phyloP scores from a whole-genome alignment of 2,329 filamentous ascomycete genomes.

The Botrytis hyacinthi region DNA sequence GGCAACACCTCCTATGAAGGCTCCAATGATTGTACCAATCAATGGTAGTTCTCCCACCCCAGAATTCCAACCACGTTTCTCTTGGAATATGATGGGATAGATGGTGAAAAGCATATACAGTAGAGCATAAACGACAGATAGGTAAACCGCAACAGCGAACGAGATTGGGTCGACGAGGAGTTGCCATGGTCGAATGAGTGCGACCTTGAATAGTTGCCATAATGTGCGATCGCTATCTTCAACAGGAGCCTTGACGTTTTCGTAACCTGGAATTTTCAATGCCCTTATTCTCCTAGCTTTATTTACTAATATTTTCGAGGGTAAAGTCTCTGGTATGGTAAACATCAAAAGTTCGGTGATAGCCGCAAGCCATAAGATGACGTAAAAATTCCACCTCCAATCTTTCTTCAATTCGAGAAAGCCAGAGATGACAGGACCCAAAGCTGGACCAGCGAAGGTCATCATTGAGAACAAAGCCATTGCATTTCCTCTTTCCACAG shows the following conservation, averaged over 20 bases:
- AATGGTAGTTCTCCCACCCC: slow-evolving; percentile 63
- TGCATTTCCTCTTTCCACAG: slow-evolving; percentile 54
- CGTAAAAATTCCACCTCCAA: slow-evolving; percentile 55
- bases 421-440: slow-evolving; percentile 48
- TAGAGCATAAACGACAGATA: slow-evolving; percentile 50
- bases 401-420: slow-evolving; percentile 53
- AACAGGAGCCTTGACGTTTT: slow-evolving; percentile 55
- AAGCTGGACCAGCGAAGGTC: slow-evolving; percentile 57
- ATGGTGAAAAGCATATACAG: slow-evolving; percentile 38
- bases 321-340: slow-evolving; percentile 57
- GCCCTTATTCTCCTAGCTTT: slow-evolving; percentile 53
- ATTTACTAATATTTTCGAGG: slow-evolving; percentile 50
- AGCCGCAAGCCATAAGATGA: slow-evolving; percentile 46
- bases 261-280: slow-evolving; percentile 50
- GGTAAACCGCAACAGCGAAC: slow-evolving; percentile 78
- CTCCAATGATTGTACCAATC: slow-evolving; percentile 57
- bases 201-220: slow-evolving; percentile 65
- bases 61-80: slow-evolving; percentile 45
- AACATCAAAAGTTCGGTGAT: slow-evolving; percentile 48
- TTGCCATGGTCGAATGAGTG: slow-evolving; percentile 85
- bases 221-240: slow-evolving; percentile 57
- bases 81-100: slow-evolving; percentile 36
- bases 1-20: slow-evolving; percentile 40
- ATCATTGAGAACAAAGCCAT: slow-evolving; percentile 64
- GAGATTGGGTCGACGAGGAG: slow-evolving; percentile 87